Evolutionary conservation across 2,329 filamentous ascomycete genomes (phyloP), one percentile per base, ranked within the genome.

Genomic region (Diaporthe citriasiana): DNA sequence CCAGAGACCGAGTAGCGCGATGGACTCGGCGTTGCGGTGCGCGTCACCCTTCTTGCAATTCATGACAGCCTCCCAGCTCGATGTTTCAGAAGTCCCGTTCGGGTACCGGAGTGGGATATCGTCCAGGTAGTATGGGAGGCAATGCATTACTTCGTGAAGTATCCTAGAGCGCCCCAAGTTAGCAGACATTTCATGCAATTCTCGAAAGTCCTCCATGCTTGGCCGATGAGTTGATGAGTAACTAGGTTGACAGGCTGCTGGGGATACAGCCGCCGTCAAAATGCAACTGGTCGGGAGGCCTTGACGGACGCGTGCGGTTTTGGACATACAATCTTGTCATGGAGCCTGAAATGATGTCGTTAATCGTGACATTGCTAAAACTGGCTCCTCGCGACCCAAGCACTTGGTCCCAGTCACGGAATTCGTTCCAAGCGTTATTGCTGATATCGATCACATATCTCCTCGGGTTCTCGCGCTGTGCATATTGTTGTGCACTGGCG

Each of bases 11-110:
- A 71, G 40, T 15, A 65, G 27, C 27, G 72, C 72, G 10, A 73
- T 55, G n/a, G 68, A 73, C 13, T 73, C 72, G n/a, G 72, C 72
- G 50, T 65, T 73, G n/a, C 47, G 57, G 33, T 73, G 66, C 30
- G 72, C 72, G 40, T 71, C 66, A 5, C 72, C 68, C 50, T 71
- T 73, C 57, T 71, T 73, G 50, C 66, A 71, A 15, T 27, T 25
- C 72, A 73, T 57, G 25, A 70, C 56, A 17, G 57, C 71, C 35
- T 53, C 47, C 72, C 72, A 73, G 25, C 56, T 70, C 35, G 66
- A 57, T 19, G 55, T 63, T 38, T 70, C 66, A 22, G 55, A 42
- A 42, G 38, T 30, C 8, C 27, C 27, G 13, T 60, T 15, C 3
- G 42, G 9, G 17, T 53, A 30, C 9, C 19, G 10, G 17, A 42